Evolutionary conservation across 2,329 filamentous ascomycete genomes (phyloP).

Genomic region (Trichoderma brevicompactum): DNA sequence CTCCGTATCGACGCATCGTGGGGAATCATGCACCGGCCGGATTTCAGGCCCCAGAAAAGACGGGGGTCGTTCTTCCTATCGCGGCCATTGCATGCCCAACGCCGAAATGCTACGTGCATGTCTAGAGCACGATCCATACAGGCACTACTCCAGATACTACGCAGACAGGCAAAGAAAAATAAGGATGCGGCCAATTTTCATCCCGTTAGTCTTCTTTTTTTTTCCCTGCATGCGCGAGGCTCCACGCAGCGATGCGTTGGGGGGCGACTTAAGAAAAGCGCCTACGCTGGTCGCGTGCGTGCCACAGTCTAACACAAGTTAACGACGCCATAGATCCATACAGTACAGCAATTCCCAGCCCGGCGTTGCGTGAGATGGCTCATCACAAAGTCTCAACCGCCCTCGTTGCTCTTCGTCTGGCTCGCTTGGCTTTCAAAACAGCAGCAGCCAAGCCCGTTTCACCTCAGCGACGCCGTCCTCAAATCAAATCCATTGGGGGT

Average conservation of each 20-base stretch:
- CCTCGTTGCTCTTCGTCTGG: too few relatives aligned
- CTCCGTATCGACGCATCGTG: slow-evolving; percentile 17
- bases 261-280: neutral
- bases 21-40: slow-evolving; percentile 16
- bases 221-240: slow-evolving; percentile 16
- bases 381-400: too few relatives aligned
- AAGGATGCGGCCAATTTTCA: neutral
- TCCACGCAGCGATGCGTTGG: slow-evolving; percentile 3
- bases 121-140: too few relatives aligned
- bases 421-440: neutral
- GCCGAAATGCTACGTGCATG: too few relatives aligned
- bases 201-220: neutral
- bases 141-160: too few relatives aligned
- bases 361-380: too few relatives aligned
- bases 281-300: slow-evolving; percentile 21
- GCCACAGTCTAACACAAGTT: neutral
- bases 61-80: neutral
- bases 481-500: neutral
- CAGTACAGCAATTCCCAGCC: neutral
- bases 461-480: neutral
- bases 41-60: neutral
- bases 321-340: slow-evolving; percentile 2
- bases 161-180: too few relatives aligned
- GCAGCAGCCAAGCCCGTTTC: neutral
- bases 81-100: too few relatives aligned